A percentile compares a stretch with the other conserved stretches of the same genome.
These are phyloP conservation scores for Prunus yedoensis DNA, from an alignment of 331 rosid species.

Conservation along the genomic window DNA sequence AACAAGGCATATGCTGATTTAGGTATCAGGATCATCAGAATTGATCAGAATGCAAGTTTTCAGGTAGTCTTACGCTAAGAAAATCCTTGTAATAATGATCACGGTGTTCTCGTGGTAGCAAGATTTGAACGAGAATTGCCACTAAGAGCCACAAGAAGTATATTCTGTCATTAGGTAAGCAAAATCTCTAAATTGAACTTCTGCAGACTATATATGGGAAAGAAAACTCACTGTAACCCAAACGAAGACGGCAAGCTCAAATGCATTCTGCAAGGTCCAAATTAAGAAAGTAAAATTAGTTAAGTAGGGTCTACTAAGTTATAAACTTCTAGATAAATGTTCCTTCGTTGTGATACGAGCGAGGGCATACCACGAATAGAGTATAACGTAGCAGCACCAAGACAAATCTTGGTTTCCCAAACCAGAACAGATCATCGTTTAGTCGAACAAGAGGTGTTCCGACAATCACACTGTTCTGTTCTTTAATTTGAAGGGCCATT, in stretches of 20 bases:
- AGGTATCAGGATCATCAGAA: background rate
- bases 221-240: conserved; percentile 50
- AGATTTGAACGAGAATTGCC: conserved; percentile 36
- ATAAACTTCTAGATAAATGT: background rate
- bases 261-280: conserved; percentile 42
- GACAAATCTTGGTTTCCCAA: conserved; percentile 44
- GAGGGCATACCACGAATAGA: conserved; percentile 39
- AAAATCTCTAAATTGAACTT: background rate
- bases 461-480: conserved; percentile 32
- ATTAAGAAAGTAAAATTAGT: background rate
- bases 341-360: background rate
- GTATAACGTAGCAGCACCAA: conserved; percentile 46
- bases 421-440: conserved; percentile 52
- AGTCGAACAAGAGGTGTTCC: conserved; percentile 59
- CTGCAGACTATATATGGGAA: background rate
- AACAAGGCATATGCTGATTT: background rate
- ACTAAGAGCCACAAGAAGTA: conserved; percentile 23
- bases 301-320: background rate
- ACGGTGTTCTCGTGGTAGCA: conserved; percentile 44
- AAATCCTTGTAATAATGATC: conserved; percentile 30
- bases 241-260: conserved; percentile 45
- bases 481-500: conserved; percentile 48
- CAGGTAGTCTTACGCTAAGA: conserved; percentile 36
- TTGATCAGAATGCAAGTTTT: background rate
- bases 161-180: background rate